Evolutionary conservation across 2,329 filamentous ascomycete genomes (phyloP).

Genomic region (Chaetothyriales sp.): DNA sequence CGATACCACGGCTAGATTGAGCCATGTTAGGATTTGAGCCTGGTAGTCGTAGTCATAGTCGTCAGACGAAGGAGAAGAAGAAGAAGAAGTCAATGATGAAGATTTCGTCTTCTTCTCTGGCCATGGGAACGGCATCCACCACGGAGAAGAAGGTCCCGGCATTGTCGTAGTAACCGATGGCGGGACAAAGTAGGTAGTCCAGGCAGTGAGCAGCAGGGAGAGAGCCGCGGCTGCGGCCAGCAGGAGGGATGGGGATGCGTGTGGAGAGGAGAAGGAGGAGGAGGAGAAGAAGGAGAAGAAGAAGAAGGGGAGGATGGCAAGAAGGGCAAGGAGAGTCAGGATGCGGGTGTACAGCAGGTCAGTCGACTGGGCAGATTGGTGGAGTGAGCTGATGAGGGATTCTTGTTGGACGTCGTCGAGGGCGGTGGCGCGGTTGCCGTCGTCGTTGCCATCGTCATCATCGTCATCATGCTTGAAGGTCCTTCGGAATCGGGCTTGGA

Average conservation of each 20-base stretch:
- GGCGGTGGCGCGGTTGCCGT: conserved; percentile 7
- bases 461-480: conserved; percentile 17
- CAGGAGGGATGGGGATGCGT: conserved; percentile 9
- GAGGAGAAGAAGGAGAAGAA: conserved; percentile 9
- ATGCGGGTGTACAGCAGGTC: conserved; percentile 14
- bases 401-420: conserved; percentile 15
- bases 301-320: conserved; percentile 12
- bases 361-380: conserved; percentile 6
- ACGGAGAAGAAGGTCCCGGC: neutral
- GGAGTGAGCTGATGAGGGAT: conserved; percentile 12
- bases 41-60: neutral
- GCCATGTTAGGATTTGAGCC: conserved; percentile 1
- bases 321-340: conserved; percentile 14
- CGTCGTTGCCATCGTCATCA: conserved; percentile 17
- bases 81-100: no score
- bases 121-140: neutral
- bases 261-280: conserved; percentile 1
- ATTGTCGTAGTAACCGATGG: conserved; percentile 15
- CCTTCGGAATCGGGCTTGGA: conserved; percentile 11
- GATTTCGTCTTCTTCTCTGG: neutral
- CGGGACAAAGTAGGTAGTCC: conserved; percentile 13
- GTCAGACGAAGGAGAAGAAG: neutral
- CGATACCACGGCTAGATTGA: conserved; percentile 1
- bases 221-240: conserved; percentile 1
- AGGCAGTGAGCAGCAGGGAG: neutral